phyloP scores from a whole-genome alignment of 163 green algal species.

The Scenedesmus sp. region DNA sequence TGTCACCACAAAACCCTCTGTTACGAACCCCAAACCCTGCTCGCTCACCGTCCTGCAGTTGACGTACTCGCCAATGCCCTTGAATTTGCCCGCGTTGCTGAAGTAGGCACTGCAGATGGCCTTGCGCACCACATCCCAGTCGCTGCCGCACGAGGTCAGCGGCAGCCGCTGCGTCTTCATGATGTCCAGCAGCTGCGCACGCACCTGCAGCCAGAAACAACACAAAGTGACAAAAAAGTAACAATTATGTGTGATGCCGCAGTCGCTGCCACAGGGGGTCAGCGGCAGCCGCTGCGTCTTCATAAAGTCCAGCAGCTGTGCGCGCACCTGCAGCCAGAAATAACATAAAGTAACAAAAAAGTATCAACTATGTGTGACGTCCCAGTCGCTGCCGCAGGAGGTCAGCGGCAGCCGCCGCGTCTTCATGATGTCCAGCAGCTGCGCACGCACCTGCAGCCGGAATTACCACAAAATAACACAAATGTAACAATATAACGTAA shows the following conservation, averaged over 20 bases:
- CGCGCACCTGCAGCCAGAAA: conserved; percentile 79
- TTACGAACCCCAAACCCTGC: too few species aligned
- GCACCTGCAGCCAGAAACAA: conserved; percentile 76
- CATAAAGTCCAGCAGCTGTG: conserved; percentile 87
- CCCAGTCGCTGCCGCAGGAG: conserved; percentile 77
- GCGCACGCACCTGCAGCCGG: conserved; percentile 83
- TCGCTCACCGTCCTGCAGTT: conserved; percentile 84
- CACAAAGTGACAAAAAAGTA: conserved; percentile 35
- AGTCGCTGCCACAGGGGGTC: conserved; percentile 79
- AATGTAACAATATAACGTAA: conserved; percentile 58
- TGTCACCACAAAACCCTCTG: too few species aligned
- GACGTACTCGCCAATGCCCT: conserved; percentile 97
- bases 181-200: conserved; percentile 96
- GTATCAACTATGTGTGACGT: conserved; percentile 35
- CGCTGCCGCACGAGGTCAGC: conserved; percentile 77
- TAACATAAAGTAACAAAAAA: neutral
- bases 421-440: conserved; percentile 84
- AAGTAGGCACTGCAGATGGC: conserved; percentile 98
- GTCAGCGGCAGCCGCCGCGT: conserved; percentile 25
- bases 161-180: conserved; percentile 93
- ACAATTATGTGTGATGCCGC: conserved; percentile 61
- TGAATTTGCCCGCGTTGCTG: conserved; percentile 95
- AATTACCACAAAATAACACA: neutral
- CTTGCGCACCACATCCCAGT: conserved; percentile 96
- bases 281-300: neutral